Evolutionary conservation across 768 basidiomycete species (phyloP), one percentile per base, ranked within the genome.

Genomic region (Phlegmacium glaucopus): DNA sequence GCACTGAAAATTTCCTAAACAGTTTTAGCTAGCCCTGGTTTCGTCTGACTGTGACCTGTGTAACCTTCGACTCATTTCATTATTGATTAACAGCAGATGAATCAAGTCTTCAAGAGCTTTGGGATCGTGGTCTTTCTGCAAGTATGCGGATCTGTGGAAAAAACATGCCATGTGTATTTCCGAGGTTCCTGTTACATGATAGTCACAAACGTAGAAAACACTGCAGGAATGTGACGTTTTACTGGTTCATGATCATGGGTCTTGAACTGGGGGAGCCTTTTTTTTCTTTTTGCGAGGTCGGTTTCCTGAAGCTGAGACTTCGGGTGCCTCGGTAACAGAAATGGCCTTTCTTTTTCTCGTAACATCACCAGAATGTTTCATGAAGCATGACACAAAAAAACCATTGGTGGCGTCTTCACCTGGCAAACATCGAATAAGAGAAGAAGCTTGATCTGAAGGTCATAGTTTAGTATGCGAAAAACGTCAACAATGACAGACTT

Each of bases 351-450:
- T 65, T 45, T 69, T 59, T 50, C 60, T 63, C 17, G 44, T 42
- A 17, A 44, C 49, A 16, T 43, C 47, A 30, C 48, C 39, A 13
- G 12, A 18, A 17, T 27, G 34, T 44, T 63, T 71, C 26, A 91
- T 71, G 62, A 98, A 94, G 64, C 89, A 96, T n/a, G 90, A 85
- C 17, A 99, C 94, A 57, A 99, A 99, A 72, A 99, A 99, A 0
- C 96, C 96, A 59, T 98, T 98, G 10, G 90, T 93, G 30, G 78
- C 81, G 59, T 98, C 94, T 50, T 87, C 89, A 45, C 83, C 82
- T 11, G 90, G 83, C 22, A 77, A 76, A 62, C 90, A 92, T 13
- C 90, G 81, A 22, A 93, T 58, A 15, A 90, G 61, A 9, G 82
- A 81, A 4, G 70, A 64, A 4, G 87, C 84, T 49, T 80, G 63